phyloP scores from a whole-genome alignment of 2,329 filamentous ascomycete species.

The Daldinia sp. region DNA sequence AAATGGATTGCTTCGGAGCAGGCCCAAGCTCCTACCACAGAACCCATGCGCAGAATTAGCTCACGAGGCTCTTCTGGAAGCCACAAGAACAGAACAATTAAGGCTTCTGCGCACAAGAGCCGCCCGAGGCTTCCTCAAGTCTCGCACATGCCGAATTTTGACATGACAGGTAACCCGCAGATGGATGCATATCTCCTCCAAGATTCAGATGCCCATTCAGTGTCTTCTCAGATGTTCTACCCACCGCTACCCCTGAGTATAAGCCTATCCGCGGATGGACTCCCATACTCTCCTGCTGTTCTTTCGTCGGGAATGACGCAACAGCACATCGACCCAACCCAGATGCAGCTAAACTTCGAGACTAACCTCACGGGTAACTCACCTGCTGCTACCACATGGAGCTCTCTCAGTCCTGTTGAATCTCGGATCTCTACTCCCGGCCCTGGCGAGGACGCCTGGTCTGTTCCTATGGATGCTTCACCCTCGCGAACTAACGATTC shows the following conservation, averaged over 20 bases:
- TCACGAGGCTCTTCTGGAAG: conserved; percentile 56
- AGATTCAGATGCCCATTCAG: conserved; percentile 57
- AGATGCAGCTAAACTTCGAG: conserved; percentile 64
- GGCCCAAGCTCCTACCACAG: conserved; percentile 49
- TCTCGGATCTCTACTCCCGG: conserved; percentile 62
- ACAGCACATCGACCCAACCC: conserved; percentile 65
- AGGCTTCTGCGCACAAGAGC: conserved; percentile 53
- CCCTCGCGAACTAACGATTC: conserved; percentile 58
- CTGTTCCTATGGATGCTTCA: conserved; percentile 51
- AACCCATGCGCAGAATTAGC: conserved; percentile 56
- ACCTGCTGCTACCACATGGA: conserved; percentile 61
- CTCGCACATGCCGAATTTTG: conserved; percentile 60
- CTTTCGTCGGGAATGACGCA: conserved; percentile 53
- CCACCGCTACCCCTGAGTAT: conserved; percentile 56
- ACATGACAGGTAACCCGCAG: conserved; percentile 62
- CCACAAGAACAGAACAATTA: conserved; percentile 55
- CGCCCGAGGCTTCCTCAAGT: conserved; percentile 57
- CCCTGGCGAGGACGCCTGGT: conserved; percentile 59
- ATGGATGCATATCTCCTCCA: conserved; percentile 62
- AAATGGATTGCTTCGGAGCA: conserved; percentile 56
- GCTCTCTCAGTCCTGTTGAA: conserved; percentile 59
- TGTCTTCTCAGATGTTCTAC: conserved; percentile 61
- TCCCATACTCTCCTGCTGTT: conserved; percentile 54
- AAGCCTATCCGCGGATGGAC: conserved; percentile 54
- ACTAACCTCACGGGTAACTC: conserved; percentile 58